Evolutionary conservation across 2,329 filamentous ascomycete genomes (phyloP).

Genomic region (Fonsecaea nubica): DNA sequence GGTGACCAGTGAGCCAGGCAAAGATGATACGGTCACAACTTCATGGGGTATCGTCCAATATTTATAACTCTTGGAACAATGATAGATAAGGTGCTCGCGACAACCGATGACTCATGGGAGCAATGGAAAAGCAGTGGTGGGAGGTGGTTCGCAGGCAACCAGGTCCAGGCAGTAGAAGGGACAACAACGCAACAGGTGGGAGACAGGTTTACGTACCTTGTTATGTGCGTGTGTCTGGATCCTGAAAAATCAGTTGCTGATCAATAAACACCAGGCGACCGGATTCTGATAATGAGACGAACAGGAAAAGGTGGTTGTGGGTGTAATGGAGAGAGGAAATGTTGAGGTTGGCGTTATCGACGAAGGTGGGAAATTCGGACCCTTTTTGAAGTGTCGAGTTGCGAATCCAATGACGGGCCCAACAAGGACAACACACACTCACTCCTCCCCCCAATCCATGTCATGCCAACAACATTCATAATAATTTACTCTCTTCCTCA

Average conservation of each 20-base stretch:
- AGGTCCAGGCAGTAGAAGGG: constrained; percentile 15
- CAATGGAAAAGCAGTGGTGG: constrained; percentile 25
- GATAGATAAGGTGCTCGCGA: constrained; percentile 30
- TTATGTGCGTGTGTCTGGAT: constrained; percentile 25
- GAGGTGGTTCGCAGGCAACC: constrained; percentile 33
- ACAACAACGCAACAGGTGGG: constrained; percentile 26
- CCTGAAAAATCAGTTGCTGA: constrained; percentile 18
- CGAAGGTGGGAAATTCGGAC: constrained; percentile 29
- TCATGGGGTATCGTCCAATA: constrained; percentile 1
- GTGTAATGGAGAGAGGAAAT: constrained; percentile 26
- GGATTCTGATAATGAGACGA: constrained; percentile 17
- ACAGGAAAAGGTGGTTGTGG: constrained; percentile 28
- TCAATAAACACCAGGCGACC: constrained; percentile 36
- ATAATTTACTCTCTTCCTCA: background rate
- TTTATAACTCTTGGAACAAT: constrained; percentile 7
- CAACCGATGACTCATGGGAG: constrained; percentile 30
- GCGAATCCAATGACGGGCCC: constrained; percentile 22
- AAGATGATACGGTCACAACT: constrained; percentile 29
- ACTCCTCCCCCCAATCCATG: background rate
- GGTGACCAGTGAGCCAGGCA: constrained; percentile 6
- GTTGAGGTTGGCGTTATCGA: constrained; percentile 24
- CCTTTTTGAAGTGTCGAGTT: constrained; percentile 27
- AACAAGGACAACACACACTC: constrained; percentile 24
- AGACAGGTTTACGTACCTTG: constrained; percentile 37
- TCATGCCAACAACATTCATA: background rate